A percentile compares a stretch with the other conserved stretches of the same genome.
Evolutionary conservation across 2,329 filamentous ascomycete genomes (phyloP).

Genomic region (Calonectria pseudoreteaudii): DNA sequence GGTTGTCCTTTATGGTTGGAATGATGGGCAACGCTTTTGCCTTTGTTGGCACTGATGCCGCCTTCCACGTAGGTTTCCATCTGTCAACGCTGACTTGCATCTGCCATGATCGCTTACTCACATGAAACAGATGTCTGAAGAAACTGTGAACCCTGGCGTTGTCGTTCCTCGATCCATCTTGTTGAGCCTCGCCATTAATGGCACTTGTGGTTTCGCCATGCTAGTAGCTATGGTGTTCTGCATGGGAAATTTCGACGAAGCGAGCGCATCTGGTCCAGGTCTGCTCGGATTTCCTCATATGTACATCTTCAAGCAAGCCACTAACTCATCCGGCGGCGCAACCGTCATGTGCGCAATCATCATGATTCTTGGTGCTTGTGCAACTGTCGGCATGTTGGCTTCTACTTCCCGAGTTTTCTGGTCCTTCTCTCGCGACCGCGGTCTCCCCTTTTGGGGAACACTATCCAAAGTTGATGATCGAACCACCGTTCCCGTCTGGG

Average conservation of each 20-base stretch:
- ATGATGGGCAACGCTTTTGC: conserved; percentile 55
- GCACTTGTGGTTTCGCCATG: conserved; percentile 65
- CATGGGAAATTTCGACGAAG: conserved; percentile 59
- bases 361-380: conserved; percentile 60
- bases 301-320: conserved; percentile 65
- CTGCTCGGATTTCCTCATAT: conserved; percentile 65
- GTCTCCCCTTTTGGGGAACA: conserved; percentile 45
- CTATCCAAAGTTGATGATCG: conserved; percentile 42
- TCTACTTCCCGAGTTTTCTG: conserved; percentile 69
- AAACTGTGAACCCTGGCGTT: conserved; percentile 59
- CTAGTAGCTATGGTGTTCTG: conserved; percentile 67
- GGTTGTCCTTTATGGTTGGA: conserved; percentile 58
- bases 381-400: conserved; percentile 65
- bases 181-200: conserved; percentile 61
- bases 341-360: conserved; percentile 63
- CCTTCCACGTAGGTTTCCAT: conserved; percentile 43
- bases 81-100: accelerated
- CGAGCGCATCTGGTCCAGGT: conserved; percentile 58
- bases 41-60: conserved; percentile 47
- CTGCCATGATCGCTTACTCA: not conserved
- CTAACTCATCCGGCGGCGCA: conserved; percentile 59
- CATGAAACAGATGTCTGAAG: conserved; percentile 55
- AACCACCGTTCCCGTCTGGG: conserved; percentile 45
- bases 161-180: conserved; percentile 65
- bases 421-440: conserved; percentile 58